Evolutionary conservation across 257 asterid species (phyloP).

Genomic region (Fraxinus quadrangulata): DNA sequence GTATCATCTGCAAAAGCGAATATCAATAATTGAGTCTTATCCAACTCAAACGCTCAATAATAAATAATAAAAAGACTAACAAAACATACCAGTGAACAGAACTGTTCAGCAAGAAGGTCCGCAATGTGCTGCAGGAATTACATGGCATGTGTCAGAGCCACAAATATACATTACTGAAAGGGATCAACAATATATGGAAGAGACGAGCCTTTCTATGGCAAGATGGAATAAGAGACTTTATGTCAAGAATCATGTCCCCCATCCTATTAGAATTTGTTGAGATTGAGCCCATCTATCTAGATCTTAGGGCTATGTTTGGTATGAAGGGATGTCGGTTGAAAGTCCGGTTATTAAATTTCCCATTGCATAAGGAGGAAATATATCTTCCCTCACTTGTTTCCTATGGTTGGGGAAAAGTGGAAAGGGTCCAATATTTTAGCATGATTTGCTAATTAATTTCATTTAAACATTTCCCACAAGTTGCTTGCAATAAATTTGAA

Average conservation of each 20-base stretch:
- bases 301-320: slow-evolving; percentile 1
- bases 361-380: neutral
- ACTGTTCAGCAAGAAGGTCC: slow-evolving; percentile 88
- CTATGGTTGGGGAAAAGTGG: neutral
- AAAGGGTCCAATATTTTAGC: neutral
- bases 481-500: neutral
- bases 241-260: neutral
- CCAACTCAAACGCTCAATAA: neutral
- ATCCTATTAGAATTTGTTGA: neutral
- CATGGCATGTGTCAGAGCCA: slow-evolving; percentile 33
- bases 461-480: neutral
- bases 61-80: neutral
- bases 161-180: neutral
- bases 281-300: neutral
- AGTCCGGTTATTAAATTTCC: neutral
- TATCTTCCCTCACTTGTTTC: slow-evolving; percentile 4
- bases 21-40: slow-evolving; percentile 12
- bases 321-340: neutral
- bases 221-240: slow-evolving; percentile 18
- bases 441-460: neutral
- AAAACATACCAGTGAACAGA: slow-evolving; percentile 65
- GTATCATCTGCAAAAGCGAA: slow-evolving; percentile 62
- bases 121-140: slow-evolving; percentile 76
- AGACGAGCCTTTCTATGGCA: slow-evolving; percentile 10
- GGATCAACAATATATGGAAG: slow-evolving; percentile 5